Evolutionary conservation across 2,329 filamentous ascomycete species (phyloP), one percentile per base, ranked within the genome.

Genomic region (Beauveria pseudobassiana): DNA sequence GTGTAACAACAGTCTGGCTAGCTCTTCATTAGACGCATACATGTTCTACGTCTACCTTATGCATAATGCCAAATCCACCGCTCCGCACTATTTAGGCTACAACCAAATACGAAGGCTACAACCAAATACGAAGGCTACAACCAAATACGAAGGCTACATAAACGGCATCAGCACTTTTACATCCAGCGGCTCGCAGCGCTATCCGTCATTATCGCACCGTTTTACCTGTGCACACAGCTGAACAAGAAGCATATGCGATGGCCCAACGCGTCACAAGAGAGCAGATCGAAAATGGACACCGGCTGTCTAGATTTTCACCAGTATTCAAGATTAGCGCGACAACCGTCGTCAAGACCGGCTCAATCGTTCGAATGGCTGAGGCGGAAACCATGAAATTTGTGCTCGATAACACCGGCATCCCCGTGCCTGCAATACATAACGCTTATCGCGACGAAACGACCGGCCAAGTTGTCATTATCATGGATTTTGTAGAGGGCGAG

Each of bases 401-500:
- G n/a, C 57, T 38, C n/a, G 51, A 62, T 1, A 55, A 62, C 52
- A 65, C 64, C 16, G 49, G 38, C 30, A 64, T 65, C 26, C 64
- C 64, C 4, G 63, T 65, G 1, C 64, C 64, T n/a, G 22, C 50
- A 52, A 42, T 64, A 5, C 49, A 62, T 30, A 43, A 63, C 22
- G 60, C 54, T 8, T 62, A 62, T 49, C 9, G 1, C 3, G 64
- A 65, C 45, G 62, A 65, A 18, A 12, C 60, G 14, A 62, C 61
- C 3, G 63, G 63, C 2, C 38, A 65, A 22, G 51, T 56, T 6
- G 51, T 62, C 50, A 63, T 69, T 7, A 45, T 67, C 3, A 69
- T 68, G 66, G 63, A 66, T 10, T 66, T 60, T 26, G 49, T 68
- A 16, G 62, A 64, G 34, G 67, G 65, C 5, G 52, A 63, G 28